These are phyloP conservation scores for Adansonia grandidieri DNA, from an alignment of 441 rosid species.

Conservation along the genomic window DNA sequence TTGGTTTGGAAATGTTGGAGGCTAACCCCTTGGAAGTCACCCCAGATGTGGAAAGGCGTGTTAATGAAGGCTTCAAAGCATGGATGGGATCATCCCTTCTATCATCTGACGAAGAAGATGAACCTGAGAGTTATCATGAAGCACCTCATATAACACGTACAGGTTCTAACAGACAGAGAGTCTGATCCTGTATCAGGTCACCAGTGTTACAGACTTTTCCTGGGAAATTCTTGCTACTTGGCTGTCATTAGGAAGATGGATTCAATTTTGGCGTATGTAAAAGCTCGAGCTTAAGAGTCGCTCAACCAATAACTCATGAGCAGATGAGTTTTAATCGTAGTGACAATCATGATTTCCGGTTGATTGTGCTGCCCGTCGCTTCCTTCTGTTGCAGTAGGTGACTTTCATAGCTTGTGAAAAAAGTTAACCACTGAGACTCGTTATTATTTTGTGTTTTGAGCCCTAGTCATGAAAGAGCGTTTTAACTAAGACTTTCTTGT, in stretches of 20 bases:
- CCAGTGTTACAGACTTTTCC: neutral
- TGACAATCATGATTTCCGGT: neutral
- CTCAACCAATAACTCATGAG: constrained; percentile 7
- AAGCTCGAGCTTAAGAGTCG: constrained; percentile 7
- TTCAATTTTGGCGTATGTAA: constrained; percentile 27
- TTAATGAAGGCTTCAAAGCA: constrained; percentile 78
- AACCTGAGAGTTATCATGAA: constrained; percentile 58
- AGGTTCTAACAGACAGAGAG: constrained; percentile 48
- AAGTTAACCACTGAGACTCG: constrained; percentile 4
- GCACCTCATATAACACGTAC: constrained; percentile 41
- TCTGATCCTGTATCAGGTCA: constrained; percentile 15
- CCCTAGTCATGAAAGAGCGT: neutral
- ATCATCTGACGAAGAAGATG: constrained; percentile 92
- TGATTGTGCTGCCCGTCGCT: neutral
- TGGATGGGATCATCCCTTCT: constrained; percentile 89
- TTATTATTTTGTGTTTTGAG: neutral
- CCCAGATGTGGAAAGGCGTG: constrained; percentile 81
- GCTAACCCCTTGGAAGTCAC: constrained; percentile 69
- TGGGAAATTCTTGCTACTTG: neutral
- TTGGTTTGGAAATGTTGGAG: constrained; percentile 89
- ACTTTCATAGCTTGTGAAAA: constrained; percentile 39
- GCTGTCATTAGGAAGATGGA: constrained; percentile 16
- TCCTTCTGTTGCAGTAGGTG: neutral
- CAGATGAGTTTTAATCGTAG: neutral
- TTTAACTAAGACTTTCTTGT: neutral